Percentiles rank a stretch among this genome's conserved stretches.
Evolutionary conservation across 345 rosid genomes (phyloP).

Genomic region (Eucalyptus cladocalyx): DNA sequence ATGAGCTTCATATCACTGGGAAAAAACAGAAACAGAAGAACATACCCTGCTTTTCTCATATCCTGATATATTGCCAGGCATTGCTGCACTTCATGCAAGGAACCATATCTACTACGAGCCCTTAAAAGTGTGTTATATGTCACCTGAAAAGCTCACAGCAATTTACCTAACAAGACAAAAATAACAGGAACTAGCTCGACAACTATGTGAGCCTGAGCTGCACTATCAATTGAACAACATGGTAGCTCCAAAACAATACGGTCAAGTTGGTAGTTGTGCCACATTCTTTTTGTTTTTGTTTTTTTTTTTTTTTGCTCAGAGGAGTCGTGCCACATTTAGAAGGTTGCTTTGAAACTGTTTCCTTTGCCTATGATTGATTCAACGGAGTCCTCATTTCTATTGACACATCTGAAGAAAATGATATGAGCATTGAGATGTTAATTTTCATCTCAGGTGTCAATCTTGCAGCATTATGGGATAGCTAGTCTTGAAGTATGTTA

Average conservation of each 20-base stretch:
- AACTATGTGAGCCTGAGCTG: not conserved
- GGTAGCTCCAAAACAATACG: not conserved
- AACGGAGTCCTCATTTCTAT: not conserved
- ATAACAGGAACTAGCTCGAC: not conserved
- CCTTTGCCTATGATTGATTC: not conserved
- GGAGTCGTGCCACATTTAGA: not conserved
- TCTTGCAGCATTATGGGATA: not conserved
- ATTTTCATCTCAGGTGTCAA: not conserved
- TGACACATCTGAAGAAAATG: not conserved
- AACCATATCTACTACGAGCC: constrained; percentile 75
- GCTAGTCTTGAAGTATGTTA: not conserved
- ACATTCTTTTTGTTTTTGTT: not conserved
- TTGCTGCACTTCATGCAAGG: constrained; percentile 74
- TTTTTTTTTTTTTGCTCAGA: too few relatives aligned
- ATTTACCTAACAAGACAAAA: not conserved
- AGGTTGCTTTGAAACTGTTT: not conserved
- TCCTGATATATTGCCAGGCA: constrained; percentile 84
- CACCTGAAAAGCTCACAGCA: constrained; percentile 29
- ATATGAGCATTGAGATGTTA: not conserved
- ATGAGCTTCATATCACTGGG: not conserved
- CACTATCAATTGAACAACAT: not conserved
- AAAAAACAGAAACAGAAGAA: not conserved
- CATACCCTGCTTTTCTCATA: constrained; percentile 91
- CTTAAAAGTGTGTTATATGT: constrained; percentile 78
- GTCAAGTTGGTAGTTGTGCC: not conserved